Percentiles rank a stretch among this genome's conserved stretches.
Evolutionary conservation across 2,329 filamentous ascomycete genomes (phyloP).

Genomic region (Xylariales sp.): DNA sequence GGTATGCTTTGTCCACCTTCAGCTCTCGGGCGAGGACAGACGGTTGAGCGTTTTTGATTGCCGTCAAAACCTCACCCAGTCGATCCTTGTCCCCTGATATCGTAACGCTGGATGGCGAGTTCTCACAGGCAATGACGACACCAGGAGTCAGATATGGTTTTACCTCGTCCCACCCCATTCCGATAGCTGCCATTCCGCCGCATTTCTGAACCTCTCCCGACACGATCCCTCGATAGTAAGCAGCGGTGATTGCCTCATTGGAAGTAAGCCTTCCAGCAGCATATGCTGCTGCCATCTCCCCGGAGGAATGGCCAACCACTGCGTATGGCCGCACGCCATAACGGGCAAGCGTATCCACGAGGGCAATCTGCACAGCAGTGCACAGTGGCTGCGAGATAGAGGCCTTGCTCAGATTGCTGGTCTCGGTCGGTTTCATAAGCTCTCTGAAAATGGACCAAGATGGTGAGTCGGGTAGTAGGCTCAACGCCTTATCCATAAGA

Average conservation of each 20-base stretch:
- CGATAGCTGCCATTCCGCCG: slow-evolving; percentile 29
- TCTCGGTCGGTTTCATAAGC: slow-evolving; percentile 5
- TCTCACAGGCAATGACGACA: slow-evolving; percentile 4
- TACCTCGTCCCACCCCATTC: slow-evolving; percentile 17
- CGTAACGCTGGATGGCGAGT: slow-evolving; percentile 3
- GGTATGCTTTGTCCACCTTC: slow-evolving; percentile 3
- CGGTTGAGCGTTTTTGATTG: background rate
- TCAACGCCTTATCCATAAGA: slow-evolving; percentile 2
- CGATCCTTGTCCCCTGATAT: slow-evolving; percentile 4
- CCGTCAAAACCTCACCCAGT: background rate
- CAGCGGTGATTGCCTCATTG: slow-evolving; percentile 32
- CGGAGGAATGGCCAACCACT: slow-evolving; percentile 36
- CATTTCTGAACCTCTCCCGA: slow-evolving; percentile 13
- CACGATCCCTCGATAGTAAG: slow-evolving; percentile 35
- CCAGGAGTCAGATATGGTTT: slow-evolving; percentile 11
- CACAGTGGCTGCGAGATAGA: slow-evolving; percentile 24
- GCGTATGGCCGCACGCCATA: slow-evolving; percentile 13
- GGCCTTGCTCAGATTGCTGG: slow-evolving; percentile 8
- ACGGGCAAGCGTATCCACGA: slow-evolving; percentile 20
- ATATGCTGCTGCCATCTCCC: slow-evolving; percentile 41
- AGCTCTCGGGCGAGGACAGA: background rate
- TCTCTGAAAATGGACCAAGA: slow-evolving; percentile 4
- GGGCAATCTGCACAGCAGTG: slow-evolving; percentile 28
- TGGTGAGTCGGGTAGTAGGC: slow-evolving; percentile 1
- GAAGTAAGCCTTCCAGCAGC: slow-evolving; percentile 30